Base-by-base conservation (phyloP, 2,329 filamentous ascomycete species). In the Fonsecaea multimorphosa region DNA sequence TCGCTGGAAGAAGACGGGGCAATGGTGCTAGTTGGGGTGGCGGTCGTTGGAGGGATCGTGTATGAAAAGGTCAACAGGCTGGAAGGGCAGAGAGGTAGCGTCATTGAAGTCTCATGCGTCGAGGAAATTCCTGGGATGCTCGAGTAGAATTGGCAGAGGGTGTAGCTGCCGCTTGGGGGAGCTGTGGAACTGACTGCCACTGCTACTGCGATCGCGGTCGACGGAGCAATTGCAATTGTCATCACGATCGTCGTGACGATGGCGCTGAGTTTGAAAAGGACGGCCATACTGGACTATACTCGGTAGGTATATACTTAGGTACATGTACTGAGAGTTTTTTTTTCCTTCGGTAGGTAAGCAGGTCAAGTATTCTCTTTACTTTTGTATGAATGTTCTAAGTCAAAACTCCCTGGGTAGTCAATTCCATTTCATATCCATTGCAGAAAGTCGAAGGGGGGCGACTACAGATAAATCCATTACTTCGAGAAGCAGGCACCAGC, bases 41-140 rank as follows among this genome's bases (percentile, higher is more conserved):
- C 2, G 44, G 44, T 49, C 19, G 44, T 12, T 1, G 44, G 19
- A 24, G 44, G 44, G 14, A 49, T 49, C 22, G 44, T 49, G 44
- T 49, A 49, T 1, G 44, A 49, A 19, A 49, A 49, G 44, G 44
- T 49, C 44, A 49, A 9, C n/a, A 49, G 22, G 44, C 44, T 49
- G 22, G 44, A 49, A 11, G 44, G 44, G 19, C 44, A 49, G 44
- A 49, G 44, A 24, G 44, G 44, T 19, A 49, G 44, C 44, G 44
- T 49, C 44, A 49, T 24, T 11, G 44, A 27, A 3, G 44, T 49
- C 19, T 3, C 12, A 9, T 49, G 11, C 19, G 22, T 14, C 9
- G 44, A 49, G 44, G 44, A 49, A 12, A 24, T 6, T 1, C 44
- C 44, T 9, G 44, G 44, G 19, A 49, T 24, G 44, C 44, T 49